Evolutionary conservation across 495 filamentous ascomycete genomes (phyloP), one percentile per base, ranked within the genome.

Genomic region (Penicillium dipodomyicola): DNA sequence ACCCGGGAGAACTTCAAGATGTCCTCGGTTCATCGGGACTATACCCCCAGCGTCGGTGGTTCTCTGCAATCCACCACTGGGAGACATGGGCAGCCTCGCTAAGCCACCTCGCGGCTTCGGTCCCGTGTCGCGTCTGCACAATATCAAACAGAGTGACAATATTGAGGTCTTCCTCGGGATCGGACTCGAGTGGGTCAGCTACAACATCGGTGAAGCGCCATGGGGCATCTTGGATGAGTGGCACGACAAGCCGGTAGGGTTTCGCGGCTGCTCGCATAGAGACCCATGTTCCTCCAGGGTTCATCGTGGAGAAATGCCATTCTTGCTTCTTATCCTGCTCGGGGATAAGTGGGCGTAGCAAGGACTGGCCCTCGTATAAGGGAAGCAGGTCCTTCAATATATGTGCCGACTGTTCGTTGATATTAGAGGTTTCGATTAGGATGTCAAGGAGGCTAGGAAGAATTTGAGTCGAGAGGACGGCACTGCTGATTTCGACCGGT

Each of bases 261-360:
- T 67, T 46, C 3, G 63, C 49, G 8, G 75, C 71, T 9, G 71
- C 70, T 15, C 71, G 67, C 23, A 75, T 58, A 33, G 67, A 63
- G 4, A 77, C 40, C 61, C 67, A 59, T 4, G 71, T 64, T 12
- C 75, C 72, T 2, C 75, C 75, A 0, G 75, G 67, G 44, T 77
- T 77, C 43, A 78, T 69, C 41, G 72, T 71, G 25, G 66, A 66
- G 57, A 78, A 74, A 22, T 76, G 72, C 74, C 74, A 78, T 20
- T 67, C 60, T 52, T 63, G 64, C 32, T 56, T 54, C 19, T 52
- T 50, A 11, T 62, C 50, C 23, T 62, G n/a, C 15, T 64, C 61
- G 6, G 55, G 40, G 15, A 62, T 55, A 33, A 60, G 59, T 1
- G 63, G 50, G 15, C 75, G 74, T 9, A 65, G 45, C 19, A 78